These are phyloP conservation scores for Wickerhamomyces tratensis DNA, from an alignment of 805 yeast species.

Conservation along the genomic window DNA sequence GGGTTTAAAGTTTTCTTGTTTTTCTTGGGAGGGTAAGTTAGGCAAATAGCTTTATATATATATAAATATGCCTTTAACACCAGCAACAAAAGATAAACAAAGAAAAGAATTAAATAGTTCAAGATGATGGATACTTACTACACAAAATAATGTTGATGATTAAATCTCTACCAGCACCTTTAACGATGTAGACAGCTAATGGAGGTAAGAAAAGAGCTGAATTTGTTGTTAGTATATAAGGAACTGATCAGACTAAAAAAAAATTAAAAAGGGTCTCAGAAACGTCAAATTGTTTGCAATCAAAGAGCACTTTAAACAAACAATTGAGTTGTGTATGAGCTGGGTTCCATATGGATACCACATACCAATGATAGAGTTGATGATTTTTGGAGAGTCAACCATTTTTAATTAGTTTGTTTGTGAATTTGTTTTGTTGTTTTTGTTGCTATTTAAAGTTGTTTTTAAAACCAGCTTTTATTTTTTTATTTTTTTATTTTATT, in stretches of 20 bases:
- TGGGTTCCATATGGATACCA: background rate
- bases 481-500: too few relatives aligned
- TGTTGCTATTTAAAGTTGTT: too few relatives aligned
- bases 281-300: too few relatives aligned
- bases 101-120: too few relatives aligned
- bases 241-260: too few relatives aligned
- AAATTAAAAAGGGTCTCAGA: too few relatives aligned
- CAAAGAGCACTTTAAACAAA: too few relatives aligned
- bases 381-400: conserved; percentile 23
- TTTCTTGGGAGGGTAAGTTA: background rate
- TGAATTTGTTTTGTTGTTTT: too few relatives aligned
- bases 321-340: too few relatives aligned
- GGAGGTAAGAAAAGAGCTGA: conserved; percentile 63
- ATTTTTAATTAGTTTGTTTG: conserved; percentile 2
- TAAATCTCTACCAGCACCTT: conserved; percentile 56
- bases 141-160: conserved; percentile 57
- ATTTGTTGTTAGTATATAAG: background rate
- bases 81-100: background rate
- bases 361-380: conserved; percentile 27
- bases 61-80: background rate
- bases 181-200: conserved; percentile 61
- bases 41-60: too few relatives aligned
- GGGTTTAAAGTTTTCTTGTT: background rate
- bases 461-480: too few relatives aligned
- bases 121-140: conserved; percentile 16